Evolutionary conservation across 768 basidiomycete genomes (phyloP), one percentile per base, ranked within the genome.

Genomic region (Myochromella boudieri): DNA sequence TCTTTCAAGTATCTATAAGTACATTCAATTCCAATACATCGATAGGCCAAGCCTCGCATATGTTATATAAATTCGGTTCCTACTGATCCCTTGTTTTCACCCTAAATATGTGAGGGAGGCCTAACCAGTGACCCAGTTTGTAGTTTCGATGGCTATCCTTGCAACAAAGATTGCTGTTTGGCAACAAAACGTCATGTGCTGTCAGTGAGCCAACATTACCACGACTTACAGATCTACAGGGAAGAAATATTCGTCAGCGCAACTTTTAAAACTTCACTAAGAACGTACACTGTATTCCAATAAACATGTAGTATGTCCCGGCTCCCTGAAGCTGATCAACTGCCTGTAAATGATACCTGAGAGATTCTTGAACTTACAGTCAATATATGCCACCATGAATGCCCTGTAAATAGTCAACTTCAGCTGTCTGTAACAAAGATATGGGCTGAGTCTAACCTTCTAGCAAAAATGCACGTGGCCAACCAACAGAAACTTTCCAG

Each of bases 371-470:
- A 9, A 43, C 77, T 53, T 49, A 81, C 83, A 11, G 84, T 85
- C 12, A 87, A 64, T 24, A 85, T 55, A 64, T 87, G 85, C 84
- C 84, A 87, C 84, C 84, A 87, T 9, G 84, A 78, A 55, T 87
- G 85, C 9, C 84, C 81, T 81, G 44, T 7, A 27, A 39, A 27
- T n/a, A 39, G 22, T n/a, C n/a, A n/a, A n/a, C n/a, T n/a, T n/a
- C n/a, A n/a, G n/a, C n/a, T n/a, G n/a, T n/a, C n/a, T n/a, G n/a
- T n/a, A n/a, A n/a, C n/a, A n/a, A n/a, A n/a, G n/a, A n/a, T n/a
- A n/a, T n/a, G n/a, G n/a, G n/a, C n/a, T n/a, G n/a, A n/a, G n/a
- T n/a, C 62, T 17, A 48, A 71, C 82, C 84, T 68, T 87, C 85
- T 6, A 87, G 63, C 17, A 85, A 50, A 57, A 87, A 86, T 5